Percentiles rank a stretch among this genome's conserved stretches.
Conservation (phyloP, 306 rosid species). For the Citrullus colocynthis region DNA sequence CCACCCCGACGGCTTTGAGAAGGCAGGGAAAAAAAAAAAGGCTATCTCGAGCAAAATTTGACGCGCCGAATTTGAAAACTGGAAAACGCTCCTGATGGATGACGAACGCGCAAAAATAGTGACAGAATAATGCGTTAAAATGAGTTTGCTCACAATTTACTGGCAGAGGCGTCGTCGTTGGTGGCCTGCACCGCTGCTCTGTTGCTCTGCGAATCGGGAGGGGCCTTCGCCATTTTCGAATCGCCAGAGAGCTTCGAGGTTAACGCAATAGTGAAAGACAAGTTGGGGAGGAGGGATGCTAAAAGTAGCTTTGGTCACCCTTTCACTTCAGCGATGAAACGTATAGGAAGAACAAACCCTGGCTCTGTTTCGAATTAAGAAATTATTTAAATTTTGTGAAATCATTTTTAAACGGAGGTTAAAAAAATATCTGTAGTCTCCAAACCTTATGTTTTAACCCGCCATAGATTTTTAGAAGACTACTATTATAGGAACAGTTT, state of each 20-base stretch:
- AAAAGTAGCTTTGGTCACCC: neutral
- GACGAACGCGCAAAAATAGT: neutral
- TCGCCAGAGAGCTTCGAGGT: neutral
- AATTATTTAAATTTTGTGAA: no score
- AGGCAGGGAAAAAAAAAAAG: neutral
- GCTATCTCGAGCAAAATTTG: neutral
- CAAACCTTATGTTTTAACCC: no score
- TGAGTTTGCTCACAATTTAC: conserved; percentile 37
- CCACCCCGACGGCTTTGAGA: neutral
- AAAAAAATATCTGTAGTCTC: no score
- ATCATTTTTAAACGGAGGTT: no score
- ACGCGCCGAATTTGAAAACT: neutral
- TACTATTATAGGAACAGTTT: no score
- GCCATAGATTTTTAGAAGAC: no score
- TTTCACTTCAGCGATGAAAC: neutral
- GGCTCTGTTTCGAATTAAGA: no score
- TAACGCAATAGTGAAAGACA: neutral
- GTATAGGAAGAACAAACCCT: neutral
- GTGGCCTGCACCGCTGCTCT: conserved; percentile 59
- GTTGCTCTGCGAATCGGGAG: conserved; percentile 40
- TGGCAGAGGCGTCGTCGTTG: conserved; percentile 69
- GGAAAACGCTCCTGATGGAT: neutral
- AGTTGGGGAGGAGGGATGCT: no score
- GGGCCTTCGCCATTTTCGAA: conserved; percentile 19
- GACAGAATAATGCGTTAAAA: neutral